A percentile compares a stretch with the other conserved stretches of the same genome.
Conservation (phyloP, 257 asterid genomes). For the Capsicum chinense region DNA sequence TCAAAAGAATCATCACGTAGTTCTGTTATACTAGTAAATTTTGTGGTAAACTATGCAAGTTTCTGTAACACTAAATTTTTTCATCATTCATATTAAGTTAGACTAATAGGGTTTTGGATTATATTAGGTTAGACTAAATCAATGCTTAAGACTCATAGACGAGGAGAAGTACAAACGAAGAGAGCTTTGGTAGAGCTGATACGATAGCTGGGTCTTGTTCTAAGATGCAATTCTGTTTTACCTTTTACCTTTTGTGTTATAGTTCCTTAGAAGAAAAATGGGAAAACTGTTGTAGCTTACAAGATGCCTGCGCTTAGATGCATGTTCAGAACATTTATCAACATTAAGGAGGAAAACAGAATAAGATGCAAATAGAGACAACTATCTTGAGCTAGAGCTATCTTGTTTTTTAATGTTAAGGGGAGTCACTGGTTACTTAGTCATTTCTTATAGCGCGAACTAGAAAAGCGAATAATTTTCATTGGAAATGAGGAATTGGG, state of each 20-base stretch:
- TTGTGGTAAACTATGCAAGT: slow-evolving; percentile 10
- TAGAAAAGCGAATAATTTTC: not conserved
- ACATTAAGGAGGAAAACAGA: not conserved
- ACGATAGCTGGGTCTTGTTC: not conserved
- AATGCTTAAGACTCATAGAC: not conserved
- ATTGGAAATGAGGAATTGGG: not conserved
- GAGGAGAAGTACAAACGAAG: slow-evolving; percentile 4
- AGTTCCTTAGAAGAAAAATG: not conserved
- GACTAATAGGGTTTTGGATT: not conserved
- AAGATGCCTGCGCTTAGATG: not conserved
- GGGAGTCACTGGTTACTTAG: not conserved
- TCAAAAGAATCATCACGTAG: not conserved
- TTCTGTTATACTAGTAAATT: not conserved
- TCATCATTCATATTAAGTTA: not conserved
- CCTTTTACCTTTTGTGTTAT: not conserved
- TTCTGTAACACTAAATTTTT: not conserved
- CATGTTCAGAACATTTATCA: not conserved
- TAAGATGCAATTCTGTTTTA: not conserved
- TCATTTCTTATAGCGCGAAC: not conserved
- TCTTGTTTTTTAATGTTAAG: slow-evolving; percentile 1
- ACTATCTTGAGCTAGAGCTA: not conserved
- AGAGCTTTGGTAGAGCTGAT: not conserved
- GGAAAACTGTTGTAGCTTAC: not conserved
- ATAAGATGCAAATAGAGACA: not conserved
- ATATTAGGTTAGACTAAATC: not conserved